Base-by-base conservation (phyloP, 2,329 filamentous ascomycete genomes). In the Hypomyces perniciosus region DNA sequence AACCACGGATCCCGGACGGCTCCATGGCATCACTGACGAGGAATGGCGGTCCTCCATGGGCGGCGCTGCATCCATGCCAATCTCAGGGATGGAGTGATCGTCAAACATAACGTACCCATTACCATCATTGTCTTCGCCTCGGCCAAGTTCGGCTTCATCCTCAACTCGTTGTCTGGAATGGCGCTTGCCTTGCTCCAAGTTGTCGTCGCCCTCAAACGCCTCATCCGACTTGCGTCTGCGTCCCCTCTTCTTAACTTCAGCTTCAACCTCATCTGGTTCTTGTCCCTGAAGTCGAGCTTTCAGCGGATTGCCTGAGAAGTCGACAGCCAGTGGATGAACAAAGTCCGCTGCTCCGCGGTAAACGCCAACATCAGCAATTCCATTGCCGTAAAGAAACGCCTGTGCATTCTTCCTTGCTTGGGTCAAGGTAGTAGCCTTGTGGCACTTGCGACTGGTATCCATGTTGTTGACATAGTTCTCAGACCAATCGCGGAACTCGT, bases 1-100 rank as follows among this genome's bases (percentile, higher is more conserved):
- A 1, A 74, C 63, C 3, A 66, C 61, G 0, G 76, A 80, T 3
- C 68, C 70, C 8, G 61, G 55, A 3, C 73, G 74, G 54, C 76
- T 78, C 78, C 78, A 80, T 4, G 78, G 78, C 61, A 75, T 68
- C 50, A 77, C 64, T 12, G 72, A 74, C 2, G 74, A 77, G 1
- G 75, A 77, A 42, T 79, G 78, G 48, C 84, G 79, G 52, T 95
- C 86, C 4, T 81, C 80, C 48, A 93, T 76, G 6, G 80, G 78
- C 1, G 80, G 76, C 1, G 75, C 79, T 1, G 80, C 85, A 39
- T 88, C 81, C 67, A 88, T 81, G 20, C 84, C 87, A 27, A 88
- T 67, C 65, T 95, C 90, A 20, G 85, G 68, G 44, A 71, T 65
- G 1, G 67, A 65, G 13, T 75, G 68, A 20, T 73, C 65, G n/a